Evolutionary conservation across 2,329 filamentous ascomycete species (phyloP).

Genomic region (Rhynchosporium agropyri): DNA sequence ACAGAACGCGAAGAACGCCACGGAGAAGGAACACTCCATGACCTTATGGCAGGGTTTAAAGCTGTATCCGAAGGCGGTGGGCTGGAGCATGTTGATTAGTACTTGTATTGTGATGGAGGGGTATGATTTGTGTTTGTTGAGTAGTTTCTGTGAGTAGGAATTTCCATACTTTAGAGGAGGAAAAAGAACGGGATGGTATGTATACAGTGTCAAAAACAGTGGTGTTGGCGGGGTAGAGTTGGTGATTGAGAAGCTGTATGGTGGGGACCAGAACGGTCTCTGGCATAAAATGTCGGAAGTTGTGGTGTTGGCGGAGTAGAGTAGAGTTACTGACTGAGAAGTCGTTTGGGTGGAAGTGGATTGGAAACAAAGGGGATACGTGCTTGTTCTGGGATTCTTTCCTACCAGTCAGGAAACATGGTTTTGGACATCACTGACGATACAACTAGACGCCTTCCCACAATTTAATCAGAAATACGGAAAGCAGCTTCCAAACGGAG

Average conservation of each 20-base stretch:
- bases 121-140: conserved; percentile 64
- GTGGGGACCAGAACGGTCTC: too few species aligned
- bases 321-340: too few species aligned
- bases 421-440: conserved; percentile 28
- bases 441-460: conserved; percentile 35
- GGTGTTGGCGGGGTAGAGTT: neutral
- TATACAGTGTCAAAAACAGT: neutral
- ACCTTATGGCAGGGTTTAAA: conserved; percentile 74
- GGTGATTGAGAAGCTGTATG: too few species aligned
- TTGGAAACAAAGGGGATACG: too few species aligned
- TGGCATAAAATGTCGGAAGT: neutral
- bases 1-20: conserved; percentile 52
- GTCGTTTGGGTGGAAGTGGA: too few species aligned
- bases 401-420: neutral
- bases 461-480: conserved; percentile 46
- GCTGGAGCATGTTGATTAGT: conserved; percentile 84
- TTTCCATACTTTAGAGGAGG: neutral
- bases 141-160: conserved; percentile 37
- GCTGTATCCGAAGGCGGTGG: conserved; percentile 84
- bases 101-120: conserved; percentile 92
- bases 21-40: conserved; percentile 69
- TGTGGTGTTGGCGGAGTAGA: neutral
- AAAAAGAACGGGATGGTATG: neutral
- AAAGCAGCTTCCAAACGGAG: conserved; percentile 37
- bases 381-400: too few species aligned